A percentile compares a stretch with the other conserved stretches of the same genome.
Conservation (phyloP, 2,329 filamentous ascomycete genomes). For the Hypoxylon sp. region DNA sequence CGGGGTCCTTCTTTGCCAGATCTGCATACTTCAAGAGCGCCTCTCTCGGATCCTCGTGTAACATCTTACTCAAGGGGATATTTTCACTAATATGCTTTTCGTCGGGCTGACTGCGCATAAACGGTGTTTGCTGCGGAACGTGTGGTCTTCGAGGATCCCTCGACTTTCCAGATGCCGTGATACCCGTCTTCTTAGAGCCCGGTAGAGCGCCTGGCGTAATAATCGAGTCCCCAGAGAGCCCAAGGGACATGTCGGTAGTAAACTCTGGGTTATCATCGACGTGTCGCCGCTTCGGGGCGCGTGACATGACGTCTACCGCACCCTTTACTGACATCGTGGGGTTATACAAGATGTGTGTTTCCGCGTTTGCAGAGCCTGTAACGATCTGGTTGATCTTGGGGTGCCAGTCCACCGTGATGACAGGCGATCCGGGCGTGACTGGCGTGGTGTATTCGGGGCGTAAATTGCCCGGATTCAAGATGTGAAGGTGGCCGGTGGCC, state of each 20-base stretch:
- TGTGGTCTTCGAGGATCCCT: constrained; percentile 85
- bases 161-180: constrained; percentile 79
- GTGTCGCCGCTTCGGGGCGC: constrained; percentile 92
- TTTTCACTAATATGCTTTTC: constrained; percentile 87
- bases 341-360: constrained; percentile 90
- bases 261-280: constrained; percentile 90
- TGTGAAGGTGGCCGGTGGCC: constrained; percentile 83
- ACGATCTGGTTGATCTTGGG: constrained; percentile 95
- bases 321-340: constrained; percentile 82
- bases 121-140: constrained; percentile 84
- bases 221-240: constrained; percentile 84
- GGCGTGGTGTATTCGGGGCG: constrained; percentile 84
- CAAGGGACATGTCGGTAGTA: constrained; percentile 82
- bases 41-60: constrained; percentile 95
- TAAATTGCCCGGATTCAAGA: constrained; percentile 91
- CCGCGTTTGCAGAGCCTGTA: constrained; percentile 89
- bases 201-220: constrained; percentile 70
- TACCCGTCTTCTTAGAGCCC: constrained; percentile 67
- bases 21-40: constrained; percentile 95
- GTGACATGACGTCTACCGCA: constrained; percentile 88
- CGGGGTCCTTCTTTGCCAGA: constrained; percentile 87
- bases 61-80: constrained; percentile 89
- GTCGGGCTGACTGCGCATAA: constrained; percentile 88
- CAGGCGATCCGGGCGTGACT: constrained; percentile 82
- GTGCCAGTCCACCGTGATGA: constrained; percentile 92